Evolutionary conservation across 345 rosid genomes (phyloP).

Genomic region (Camelina sativa): DNA sequence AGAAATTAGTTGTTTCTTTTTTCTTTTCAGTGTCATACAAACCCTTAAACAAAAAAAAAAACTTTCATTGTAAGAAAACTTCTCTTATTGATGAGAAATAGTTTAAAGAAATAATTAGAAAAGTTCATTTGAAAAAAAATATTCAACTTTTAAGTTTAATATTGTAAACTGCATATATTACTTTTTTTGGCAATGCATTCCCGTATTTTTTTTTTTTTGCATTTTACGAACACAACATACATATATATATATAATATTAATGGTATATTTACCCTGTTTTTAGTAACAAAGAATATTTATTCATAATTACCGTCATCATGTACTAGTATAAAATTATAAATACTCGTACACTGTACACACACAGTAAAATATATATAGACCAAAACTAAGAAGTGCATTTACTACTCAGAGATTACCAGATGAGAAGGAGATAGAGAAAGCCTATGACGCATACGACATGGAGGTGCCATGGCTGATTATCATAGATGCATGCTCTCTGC

Average conservation of each 20-base stretch:
- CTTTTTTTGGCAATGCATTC: too few relatives aligned
- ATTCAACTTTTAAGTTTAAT: background rate
- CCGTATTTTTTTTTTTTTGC: too few relatives aligned
- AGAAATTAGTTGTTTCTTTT: too few relatives aligned
- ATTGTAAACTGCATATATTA: background rate
- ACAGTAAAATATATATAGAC: constrained; percentile 1
- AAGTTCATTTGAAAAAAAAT: too few relatives aligned
- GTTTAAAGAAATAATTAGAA: too few relatives aligned
- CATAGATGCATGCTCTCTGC: constrained; percentile 26
- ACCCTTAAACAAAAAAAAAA: too few relatives aligned
- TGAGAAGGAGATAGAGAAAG: constrained; percentile 59
- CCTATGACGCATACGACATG: constrained; percentile 60
- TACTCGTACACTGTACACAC: background rate
- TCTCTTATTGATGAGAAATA: too few relatives aligned
- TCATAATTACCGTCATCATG: background rate
- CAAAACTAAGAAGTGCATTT: constrained; percentile 3
- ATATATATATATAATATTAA: background rate
- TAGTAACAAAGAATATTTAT: background rate
- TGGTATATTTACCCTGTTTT: background rate
- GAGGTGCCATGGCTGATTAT: constrained; percentile 42
- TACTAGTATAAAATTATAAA: background rate
- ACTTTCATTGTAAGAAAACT: too few relatives aligned
- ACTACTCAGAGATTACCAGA: constrained; percentile 18
- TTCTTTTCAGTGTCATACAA: too few relatives aligned
- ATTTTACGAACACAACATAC: too few relatives aligned